These are phyloP conservation scores for Phytophthora megakarya DNA, from an alignment of 352 stramenopile species.

Conservation along the genomic window DNA sequence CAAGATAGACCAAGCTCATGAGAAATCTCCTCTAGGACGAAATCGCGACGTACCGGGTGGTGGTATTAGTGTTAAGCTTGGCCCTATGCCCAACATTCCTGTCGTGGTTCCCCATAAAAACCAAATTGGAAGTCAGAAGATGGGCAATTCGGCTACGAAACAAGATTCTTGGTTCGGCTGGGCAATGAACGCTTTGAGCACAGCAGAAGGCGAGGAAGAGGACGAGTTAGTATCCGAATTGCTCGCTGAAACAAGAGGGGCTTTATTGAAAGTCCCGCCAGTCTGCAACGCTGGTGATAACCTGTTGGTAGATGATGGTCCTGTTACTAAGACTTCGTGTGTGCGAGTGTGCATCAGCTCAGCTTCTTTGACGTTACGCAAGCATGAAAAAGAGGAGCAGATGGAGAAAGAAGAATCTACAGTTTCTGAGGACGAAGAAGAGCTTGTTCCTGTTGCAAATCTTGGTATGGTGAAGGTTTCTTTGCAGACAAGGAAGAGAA, in stretches of 20 bases:
- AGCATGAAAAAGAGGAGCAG: constrained; percentile 43
- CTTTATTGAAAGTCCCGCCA: constrained; percentile 38
- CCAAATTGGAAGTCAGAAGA: constrained; percentile 2
- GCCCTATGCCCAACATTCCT: background rate
- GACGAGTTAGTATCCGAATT: constrained; percentile 74
- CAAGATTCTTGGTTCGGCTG: constrained; percentile 66
- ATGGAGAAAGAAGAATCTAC: constrained; percentile 19
- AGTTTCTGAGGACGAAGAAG: constrained; percentile 32
- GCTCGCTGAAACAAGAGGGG: constrained; percentile 66
- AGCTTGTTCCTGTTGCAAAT: constrained; percentile 83
- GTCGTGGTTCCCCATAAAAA: background rate
- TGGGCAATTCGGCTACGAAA: constrained; percentile 12
- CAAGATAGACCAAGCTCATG: constrained; percentile 32
- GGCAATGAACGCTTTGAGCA: constrained; percentile 67
- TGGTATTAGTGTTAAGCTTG: background rate
- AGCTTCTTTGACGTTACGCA: constrained; percentile 65
- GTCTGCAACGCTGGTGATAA: constrained; percentile 22
- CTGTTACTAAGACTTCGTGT: constrained; percentile 43
- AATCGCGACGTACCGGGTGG: background rate
- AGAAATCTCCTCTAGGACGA: background rate
- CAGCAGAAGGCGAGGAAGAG: constrained; percentile 57
- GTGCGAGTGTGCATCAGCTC: constrained; percentile 64
- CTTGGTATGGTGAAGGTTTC: constrained; percentile 77
- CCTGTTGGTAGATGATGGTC: constrained; percentile 15
- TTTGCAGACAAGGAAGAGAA: constrained; percentile 43